Evolutionary conservation across 192 early-diverging fungal species (phyloP).

Genomic region (Backusella mclennaniae): DNA sequence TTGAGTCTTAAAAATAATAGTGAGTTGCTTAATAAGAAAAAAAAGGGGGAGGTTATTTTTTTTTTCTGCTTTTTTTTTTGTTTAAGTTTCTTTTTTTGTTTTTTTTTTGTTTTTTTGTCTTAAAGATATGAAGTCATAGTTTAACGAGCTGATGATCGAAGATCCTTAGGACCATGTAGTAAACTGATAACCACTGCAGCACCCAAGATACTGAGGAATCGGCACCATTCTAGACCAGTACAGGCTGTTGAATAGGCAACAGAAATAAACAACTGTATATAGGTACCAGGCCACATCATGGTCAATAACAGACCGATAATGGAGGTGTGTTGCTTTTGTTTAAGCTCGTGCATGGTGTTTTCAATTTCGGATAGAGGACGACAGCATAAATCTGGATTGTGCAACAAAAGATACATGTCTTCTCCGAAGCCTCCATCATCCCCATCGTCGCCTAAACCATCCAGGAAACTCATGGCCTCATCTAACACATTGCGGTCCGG

Average conservation of each 20-base stretch:
- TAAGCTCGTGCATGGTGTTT: not conserved
- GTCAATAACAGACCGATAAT: not conserved
- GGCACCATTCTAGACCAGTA: conserved; percentile 22
- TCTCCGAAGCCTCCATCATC: conserved; percentile 6
- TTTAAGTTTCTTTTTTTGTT: not conserved
- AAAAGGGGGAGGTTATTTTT: not conserved
- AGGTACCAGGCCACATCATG: conserved; percentile 1
- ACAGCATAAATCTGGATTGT: conserved; percentile 16
- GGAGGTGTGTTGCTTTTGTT: not conserved
- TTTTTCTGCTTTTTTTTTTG: not conserved
- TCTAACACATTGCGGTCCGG: conserved; percentile 12
- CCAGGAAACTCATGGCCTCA: conserved; percentile 17
- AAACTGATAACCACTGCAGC: conserved; percentile 21
- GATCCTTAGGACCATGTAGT: conserved; percentile 23
- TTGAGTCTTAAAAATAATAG: conserved; percentile 1
- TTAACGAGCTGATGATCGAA: not conserved
- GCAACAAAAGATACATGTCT: conserved; percentile 13
- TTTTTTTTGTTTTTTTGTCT: not conserved
- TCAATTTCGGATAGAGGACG: conserved; percentile 12
- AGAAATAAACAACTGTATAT: not conserved
- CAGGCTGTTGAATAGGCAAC: not conserved
- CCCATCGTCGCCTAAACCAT: not conserved
- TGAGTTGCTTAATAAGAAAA: not conserved
- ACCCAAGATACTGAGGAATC: conserved; percentile 28
- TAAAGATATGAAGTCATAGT: not conserved